Evolutionary conservation across 345 rosid species (phyloP), one percentile per base, ranked within the genome.

Genomic region (Ceriops zippeliana): DNA sequence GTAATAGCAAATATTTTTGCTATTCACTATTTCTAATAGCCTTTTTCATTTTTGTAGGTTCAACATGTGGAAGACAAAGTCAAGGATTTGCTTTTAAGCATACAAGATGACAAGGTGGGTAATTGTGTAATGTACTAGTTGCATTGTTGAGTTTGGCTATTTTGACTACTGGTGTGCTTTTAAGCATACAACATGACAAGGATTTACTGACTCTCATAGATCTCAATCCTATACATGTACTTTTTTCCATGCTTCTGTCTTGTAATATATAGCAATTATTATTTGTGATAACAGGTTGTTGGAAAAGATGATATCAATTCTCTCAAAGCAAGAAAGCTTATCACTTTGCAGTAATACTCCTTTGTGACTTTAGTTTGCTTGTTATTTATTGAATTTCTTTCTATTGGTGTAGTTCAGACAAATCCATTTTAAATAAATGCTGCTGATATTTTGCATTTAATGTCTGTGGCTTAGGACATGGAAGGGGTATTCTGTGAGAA

Each of bases 301-400:
- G 83, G 69, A 47, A 67, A 82, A 75, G 97, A 85, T n/a, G 84
- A 79, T 72, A 69, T 86, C 66, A 85, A 61, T 24, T 63, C 86
- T 68, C 89, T 95, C 26, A 90, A 90, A 87, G 70, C 84, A 67
- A 91, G 98, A 76, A 90, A 90, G 79, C 98, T 95, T 73, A 88
- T 91, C 62, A 73, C 68, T 75, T 70, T 79, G 53, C 86, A 82
- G 97, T 91, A 82, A 82, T 68, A 70, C 63, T 66, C 79, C 20
- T 35, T 32, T 15, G 65, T 73, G 5, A 19, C 57, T 60, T 65
- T 27, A 31, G 52, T 74, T 37, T 59, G 5, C 34, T 5, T 65
- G 16, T 37, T 16, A 1, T 68, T 21, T 10, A 1, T 68, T 34
- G 53, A 28, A 49, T 32, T 63, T 72, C 21, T 7, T 66, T n/a